A percentile compares a stretch with the other conserved stretches of the same genome.
These are phyloP conservation scores for Akanthomyces dipterigenus DNA, from an alignment of 2,329 filamentous ascomycete genomes.

Conservation along the genomic window DNA sequence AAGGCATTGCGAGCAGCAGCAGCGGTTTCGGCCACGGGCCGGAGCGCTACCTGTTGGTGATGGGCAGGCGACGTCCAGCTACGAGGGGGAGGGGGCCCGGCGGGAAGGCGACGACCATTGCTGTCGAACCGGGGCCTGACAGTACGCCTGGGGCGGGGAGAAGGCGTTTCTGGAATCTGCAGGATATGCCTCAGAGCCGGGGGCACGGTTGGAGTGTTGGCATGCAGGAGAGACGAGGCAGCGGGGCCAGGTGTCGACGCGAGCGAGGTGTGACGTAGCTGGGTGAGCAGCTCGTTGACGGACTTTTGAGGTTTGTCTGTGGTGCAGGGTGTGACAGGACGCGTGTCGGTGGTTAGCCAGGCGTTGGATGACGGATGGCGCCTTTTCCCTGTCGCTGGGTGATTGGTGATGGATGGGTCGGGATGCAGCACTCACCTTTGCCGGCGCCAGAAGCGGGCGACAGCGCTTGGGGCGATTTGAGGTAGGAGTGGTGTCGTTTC, in stretches of 20 bases:
- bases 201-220: constrained; percentile 46
- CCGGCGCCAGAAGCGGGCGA: constrained; percentile 34
- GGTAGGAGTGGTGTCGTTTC: constrained; percentile 53
- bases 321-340: constrained; percentile 11
- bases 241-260: constrained; percentile 20
- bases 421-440: constrained; percentile 1
- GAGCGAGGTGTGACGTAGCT: constrained; percentile 42
- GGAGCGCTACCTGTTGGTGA: constrained; percentile 3
- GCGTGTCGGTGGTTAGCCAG: constrained; percentile 17
- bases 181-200: constrained; percentile 53
- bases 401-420: constrained; percentile 20
- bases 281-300: constrained; percentile 56
- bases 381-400: background rate
- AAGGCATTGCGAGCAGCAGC: constrained; percentile 9
- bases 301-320: constrained; percentile 30
- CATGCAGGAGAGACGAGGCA: constrained; percentile 18
- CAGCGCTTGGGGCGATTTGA: constrained; percentile 45
- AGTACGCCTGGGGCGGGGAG: constrained; percentile 41
- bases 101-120: constrained; percentile 44
- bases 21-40: background rate
- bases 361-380: background rate
- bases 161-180: constrained; percentile 50
- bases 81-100: constrained; percentile 52
- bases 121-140: constrained; percentile 36
- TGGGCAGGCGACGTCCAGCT: constrained; percentile 41